phyloP scores from a whole-genome alignment of 208 protist species.

The Blechomonas ayalai region DNA sequence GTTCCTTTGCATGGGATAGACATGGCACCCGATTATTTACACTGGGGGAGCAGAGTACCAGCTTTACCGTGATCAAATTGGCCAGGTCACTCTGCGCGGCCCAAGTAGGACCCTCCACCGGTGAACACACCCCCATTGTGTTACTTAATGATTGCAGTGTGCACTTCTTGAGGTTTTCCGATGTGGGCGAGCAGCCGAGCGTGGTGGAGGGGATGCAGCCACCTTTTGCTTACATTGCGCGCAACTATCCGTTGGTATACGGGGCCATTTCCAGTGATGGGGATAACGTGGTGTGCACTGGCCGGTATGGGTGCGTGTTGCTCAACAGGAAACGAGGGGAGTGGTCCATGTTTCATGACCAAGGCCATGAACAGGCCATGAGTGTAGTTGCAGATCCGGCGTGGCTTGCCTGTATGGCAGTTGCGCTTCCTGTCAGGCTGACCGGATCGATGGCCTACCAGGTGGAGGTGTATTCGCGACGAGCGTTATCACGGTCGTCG shows the following conservation, averaged over 20 bases:
- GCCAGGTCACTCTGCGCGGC: constrained; percentile 18
- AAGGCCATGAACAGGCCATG: constrained; percentile 20
- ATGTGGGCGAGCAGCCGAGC: neutral
- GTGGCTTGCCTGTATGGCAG: constrained; percentile 38
- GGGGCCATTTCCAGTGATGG: constrained; percentile 49
- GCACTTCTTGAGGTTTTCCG: constrained; percentile 11
- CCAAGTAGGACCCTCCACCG: constrained; percentile 16
- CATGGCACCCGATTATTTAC: constrained; percentile 19
- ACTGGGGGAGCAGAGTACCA: constrained; percentile 13
- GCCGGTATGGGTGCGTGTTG: constrained; percentile 26
- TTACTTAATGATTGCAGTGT: constrained; percentile 22
- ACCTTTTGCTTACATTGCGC: constrained; percentile 27
- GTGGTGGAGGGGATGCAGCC: constrained; percentile 9
- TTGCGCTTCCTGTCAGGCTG: constrained; percentile 26
- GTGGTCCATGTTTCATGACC: constrained; percentile 32
- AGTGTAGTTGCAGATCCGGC: constrained; percentile 42
- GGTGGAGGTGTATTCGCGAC: constrained; percentile 22
- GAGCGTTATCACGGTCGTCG: constrained; percentile 10
- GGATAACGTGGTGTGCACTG: constrained; percentile 25
- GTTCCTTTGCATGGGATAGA: too few species aligned
- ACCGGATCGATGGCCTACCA: constrained; percentile 17
- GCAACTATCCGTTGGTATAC: constrained; percentile 50
- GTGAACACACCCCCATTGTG: constrained; percentile 24
- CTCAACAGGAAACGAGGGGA: constrained; percentile 25
- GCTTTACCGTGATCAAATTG: constrained; percentile 20